Base-by-base conservation (phyloP, 495 filamentous ascomycete species). In the Aspergillus incahuasiensis region DNA sequence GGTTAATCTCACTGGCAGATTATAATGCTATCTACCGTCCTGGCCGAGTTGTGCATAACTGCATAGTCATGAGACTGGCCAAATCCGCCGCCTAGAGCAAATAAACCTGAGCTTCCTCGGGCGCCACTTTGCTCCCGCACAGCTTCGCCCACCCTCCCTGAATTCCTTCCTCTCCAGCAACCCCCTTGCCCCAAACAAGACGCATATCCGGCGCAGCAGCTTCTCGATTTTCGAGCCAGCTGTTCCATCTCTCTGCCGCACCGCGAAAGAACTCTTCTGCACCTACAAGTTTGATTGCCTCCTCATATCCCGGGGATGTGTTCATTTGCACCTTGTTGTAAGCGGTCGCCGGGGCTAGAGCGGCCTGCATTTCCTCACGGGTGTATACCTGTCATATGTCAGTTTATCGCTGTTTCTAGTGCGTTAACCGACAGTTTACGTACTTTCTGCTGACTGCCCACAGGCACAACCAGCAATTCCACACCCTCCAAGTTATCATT, bases 401-500 rank as follows among this genome's bases (percentile, higher is more conserved):
- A 16, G 52, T 13, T 2, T 8, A 16, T 6, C 4, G n/a, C n/a
- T n/a, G n/a, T n/a, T n/a, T n/a, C n/a, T 28, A 28, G 25, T 28
- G 25, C 3, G 25, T 8, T 28, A 28, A 68, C 64, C 51, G n/a
- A n/a, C n/a, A n/a, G n/a, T n/a, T n/a, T n/a, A n/a, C n/a, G n/a
- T n/a, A n/a, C n/a, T n/a, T 73, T 74, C 24, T 71, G 65, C 51
- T 69, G 69, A 41, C 68, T 68, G 7, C 81, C 76, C 38, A 79
- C 59, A 4, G 70, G 57, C 0, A 79, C 38, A 49, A 73, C 67
- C 0, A 74, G 56, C 28, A 67, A 40, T 18, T 71, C 58, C 11
- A 56, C 56, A 8, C 15, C 35, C 7, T 67, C 16, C 5, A 61
- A 28, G 2, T 2, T 20, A 6, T 24, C 19, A 24, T 56, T 34